Evolutionary conservation across 495 filamentous ascomycete species (phyloP).

Genomic region (Cercophora sp.): DNA sequence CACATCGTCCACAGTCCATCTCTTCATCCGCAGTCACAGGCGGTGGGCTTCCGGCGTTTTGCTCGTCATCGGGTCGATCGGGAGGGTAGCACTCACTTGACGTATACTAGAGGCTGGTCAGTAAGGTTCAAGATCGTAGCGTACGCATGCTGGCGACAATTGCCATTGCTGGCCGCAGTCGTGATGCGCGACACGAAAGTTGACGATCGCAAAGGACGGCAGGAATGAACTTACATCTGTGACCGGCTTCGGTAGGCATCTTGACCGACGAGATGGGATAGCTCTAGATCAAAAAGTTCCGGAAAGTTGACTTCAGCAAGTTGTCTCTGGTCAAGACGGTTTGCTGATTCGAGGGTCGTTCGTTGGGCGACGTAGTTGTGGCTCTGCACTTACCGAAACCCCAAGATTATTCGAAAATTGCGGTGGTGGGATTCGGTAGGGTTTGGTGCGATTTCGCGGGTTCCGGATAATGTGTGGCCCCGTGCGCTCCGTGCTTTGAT

Average conservation of each 20-base stretch:
- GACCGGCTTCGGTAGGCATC: conserved; percentile 80
- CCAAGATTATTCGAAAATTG: conserved; percentile 35
- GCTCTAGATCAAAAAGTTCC: conserved; percentile 34
- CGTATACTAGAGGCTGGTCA: conserved; percentile 66
- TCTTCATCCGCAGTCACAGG: not conserved
- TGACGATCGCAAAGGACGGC: not conserved
- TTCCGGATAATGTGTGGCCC: conserved; percentile 26
- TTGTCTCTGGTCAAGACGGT: conserved; percentile 27
- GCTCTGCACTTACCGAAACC: conserved; percentile 27
- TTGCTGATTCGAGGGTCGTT: conserved; percentile 34
- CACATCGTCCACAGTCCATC: not conserved
- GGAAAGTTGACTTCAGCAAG: conserved; percentile 30
- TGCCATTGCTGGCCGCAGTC: not conserved
- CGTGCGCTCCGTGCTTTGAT: not conserved
- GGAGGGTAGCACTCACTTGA: conserved; percentile 68
- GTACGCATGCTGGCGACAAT: not conserved
- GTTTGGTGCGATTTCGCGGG: conserved; percentile 23
- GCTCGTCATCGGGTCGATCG: conserved; percentile 6
- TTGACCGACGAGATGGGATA: conserved; percentile 46
- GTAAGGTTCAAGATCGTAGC: conserved; percentile 11
- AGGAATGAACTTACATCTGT: conserved; percentile 66
- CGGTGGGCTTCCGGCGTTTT: not conserved
- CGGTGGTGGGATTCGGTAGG: conserved; percentile 31
- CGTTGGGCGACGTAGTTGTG: conserved; percentile 38
- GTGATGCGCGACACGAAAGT: conserved; percentile 1